A percentile compares a stretch with the other conserved stretches of the same genome.
These are phyloP conservation scores for Globisporangium ultimum DNA, from an alignment of 352 stramenopile species.

Conservation along the genomic window DNA sequence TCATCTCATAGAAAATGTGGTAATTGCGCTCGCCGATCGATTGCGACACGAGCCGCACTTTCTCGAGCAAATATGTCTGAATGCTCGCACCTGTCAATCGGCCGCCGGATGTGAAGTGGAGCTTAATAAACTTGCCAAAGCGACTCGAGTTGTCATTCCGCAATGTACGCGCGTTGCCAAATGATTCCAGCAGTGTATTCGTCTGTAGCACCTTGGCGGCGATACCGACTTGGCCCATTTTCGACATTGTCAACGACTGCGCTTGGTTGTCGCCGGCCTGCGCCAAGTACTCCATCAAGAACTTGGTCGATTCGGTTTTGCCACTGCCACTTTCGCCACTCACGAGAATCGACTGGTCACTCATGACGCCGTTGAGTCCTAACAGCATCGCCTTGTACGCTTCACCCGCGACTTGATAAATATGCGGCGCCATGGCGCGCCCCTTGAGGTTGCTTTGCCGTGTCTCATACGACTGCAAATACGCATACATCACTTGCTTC, in stretches of 20 bases:
- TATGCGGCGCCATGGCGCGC: slow-evolving; percentile 61
- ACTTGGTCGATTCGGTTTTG: slow-evolving; percentile 90
- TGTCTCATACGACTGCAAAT: slow-evolving; percentile 60
- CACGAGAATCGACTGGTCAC: slow-evolving; percentile 82
- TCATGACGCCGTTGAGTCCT: slow-evolving; percentile 49
- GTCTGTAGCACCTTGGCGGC: slow-evolving; percentile 89
- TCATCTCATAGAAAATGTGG: slow-evolving; percentile 87
- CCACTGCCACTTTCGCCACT: slow-evolving; percentile 83
- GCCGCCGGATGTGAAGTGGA: slow-evolving; percentile 79
- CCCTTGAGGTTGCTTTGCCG: slow-evolving; percentile 25
- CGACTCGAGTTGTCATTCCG: slow-evolving; percentile 91
- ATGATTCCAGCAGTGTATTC: slow-evolving; percentile 88
- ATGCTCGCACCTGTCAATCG: slow-evolving; percentile 82
- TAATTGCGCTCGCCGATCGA: slow-evolving; percentile 82
- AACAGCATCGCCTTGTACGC: slow-evolving; percentile 82
- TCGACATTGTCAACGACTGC: slow-evolving; percentile 30
- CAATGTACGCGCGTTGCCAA: slow-evolving; percentile 86
- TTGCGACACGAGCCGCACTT: slow-evolving; percentile 87
- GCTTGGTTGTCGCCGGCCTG: slow-evolving; percentile 77
- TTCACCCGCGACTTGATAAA: slow-evolving; percentile 81
- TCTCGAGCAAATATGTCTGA: slow-evolving; percentile 94
- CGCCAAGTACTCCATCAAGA: slow-evolving; percentile 85
- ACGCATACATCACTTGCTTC: slow-evolving; percentile 45
- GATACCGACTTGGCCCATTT: slow-evolving; percentile 36
- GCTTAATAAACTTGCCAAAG: slow-evolving; percentile 92